Conservation (phyloP, 2,329 filamentous ascomycete species). For the Colletotrichum caudatum region DNA sequence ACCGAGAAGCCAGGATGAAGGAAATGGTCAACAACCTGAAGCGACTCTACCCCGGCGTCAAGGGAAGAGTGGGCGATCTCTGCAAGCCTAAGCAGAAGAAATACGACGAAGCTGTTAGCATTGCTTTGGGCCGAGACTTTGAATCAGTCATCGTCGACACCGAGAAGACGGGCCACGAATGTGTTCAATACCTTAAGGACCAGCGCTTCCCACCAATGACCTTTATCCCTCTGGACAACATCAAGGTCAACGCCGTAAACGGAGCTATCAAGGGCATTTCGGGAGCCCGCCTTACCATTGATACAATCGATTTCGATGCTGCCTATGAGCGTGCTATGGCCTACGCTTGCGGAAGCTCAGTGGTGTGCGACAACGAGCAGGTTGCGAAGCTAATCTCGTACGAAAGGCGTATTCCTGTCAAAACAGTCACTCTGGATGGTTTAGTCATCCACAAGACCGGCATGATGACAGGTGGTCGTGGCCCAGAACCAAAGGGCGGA, state of each 20-base stretch:
- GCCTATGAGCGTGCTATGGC: slow-evolving; percentile 91
- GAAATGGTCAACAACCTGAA: slow-evolving; percentile 89
- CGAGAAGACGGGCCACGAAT: slow-evolving; percentile 93
- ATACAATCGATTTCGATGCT: slow-evolving; percentile 94
- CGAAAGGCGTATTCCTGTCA: slow-evolving; percentile 85
- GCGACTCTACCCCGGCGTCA: slow-evolving; percentile 90
- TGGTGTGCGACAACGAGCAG: slow-evolving; percentile 89
- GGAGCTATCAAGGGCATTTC: slow-evolving; percentile 90
- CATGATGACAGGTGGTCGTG: slow-evolving; percentile 94
- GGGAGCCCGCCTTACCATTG: slow-evolving; percentile 89
- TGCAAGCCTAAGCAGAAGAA: slow-evolving; percentile 98
- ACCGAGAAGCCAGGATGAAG: slow-evolving; percentile 81
- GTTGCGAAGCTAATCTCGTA: slow-evolving; percentile 93
- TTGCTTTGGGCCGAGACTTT: slow-evolving; percentile 91
- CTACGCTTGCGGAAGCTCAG: slow-evolving; percentile 93
- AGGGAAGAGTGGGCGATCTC: slow-evolving; percentile 88
- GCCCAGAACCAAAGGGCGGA: slow-evolving; percentile 77
- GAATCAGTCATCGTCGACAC: slow-evolving; percentile 96
- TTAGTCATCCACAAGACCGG: slow-evolving; percentile 97
- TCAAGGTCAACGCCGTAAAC: slow-evolving; percentile 92
- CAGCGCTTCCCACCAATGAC: slow-evolving; percentile 89
- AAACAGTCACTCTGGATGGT: slow-evolving; percentile 95
- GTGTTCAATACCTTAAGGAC: slow-evolving; percentile 93
- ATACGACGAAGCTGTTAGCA: slow-evolving; percentile 91
- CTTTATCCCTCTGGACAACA: slow-evolving; percentile 96